Conservation (phyloP, 495 filamentous ascomycete species). For the Penicillium manginii region DNA sequence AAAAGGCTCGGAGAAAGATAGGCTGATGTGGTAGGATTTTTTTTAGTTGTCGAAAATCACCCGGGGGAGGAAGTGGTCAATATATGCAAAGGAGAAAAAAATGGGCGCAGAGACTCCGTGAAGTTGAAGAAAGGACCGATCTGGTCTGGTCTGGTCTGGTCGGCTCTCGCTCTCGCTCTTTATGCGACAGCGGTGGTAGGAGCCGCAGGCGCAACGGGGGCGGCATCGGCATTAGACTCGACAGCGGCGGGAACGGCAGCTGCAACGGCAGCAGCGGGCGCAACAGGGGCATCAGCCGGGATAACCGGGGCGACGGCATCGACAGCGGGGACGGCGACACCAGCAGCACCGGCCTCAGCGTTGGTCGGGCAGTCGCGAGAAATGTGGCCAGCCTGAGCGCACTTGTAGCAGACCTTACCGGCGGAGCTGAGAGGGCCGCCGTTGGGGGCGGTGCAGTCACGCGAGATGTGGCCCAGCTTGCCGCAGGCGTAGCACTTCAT, state of each 20-base stretch:
- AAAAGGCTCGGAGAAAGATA: neutral
- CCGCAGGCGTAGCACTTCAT: slow-evolving; percentile 99
- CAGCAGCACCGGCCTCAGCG: slow-evolving; percentile 52
- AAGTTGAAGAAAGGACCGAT: slow-evolving; percentile 22
- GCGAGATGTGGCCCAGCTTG: slow-evolving; percentile 96
- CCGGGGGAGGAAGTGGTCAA: slow-evolving; percentile 25
- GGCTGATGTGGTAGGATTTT: neutral
- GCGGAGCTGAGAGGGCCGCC: slow-evolving; percentile 93
- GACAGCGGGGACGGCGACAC: slow-evolving; percentile 5
- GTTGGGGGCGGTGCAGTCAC: slow-evolving; percentile 97
- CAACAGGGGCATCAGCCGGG: slow-evolving; percentile 36
- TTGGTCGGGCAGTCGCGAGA: slow-evolving; percentile 82
- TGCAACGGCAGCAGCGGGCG: slow-evolving; percentile 49
- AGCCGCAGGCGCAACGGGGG: slow-evolving; percentile 48
- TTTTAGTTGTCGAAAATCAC: neutral
- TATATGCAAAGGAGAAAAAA: slow-evolving; percentile 51
- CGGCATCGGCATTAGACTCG: slow-evolving; percentile 43
- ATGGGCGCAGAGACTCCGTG: slow-evolving; percentile 29
- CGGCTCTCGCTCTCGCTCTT: slow-evolving; percentile 9
- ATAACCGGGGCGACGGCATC: slow-evolving; percentile 41
- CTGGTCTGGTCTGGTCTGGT: neutral
- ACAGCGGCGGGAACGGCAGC: slow-evolving; percentile 39
- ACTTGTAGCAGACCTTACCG: slow-evolving; percentile 98
- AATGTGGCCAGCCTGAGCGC: slow-evolving; percentile 93
- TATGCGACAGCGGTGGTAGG: slow-evolving; percentile 63